phyloP scores from a whole-genome alignment of 345 rosid species.

The Reutealis trisperma region DNA sequence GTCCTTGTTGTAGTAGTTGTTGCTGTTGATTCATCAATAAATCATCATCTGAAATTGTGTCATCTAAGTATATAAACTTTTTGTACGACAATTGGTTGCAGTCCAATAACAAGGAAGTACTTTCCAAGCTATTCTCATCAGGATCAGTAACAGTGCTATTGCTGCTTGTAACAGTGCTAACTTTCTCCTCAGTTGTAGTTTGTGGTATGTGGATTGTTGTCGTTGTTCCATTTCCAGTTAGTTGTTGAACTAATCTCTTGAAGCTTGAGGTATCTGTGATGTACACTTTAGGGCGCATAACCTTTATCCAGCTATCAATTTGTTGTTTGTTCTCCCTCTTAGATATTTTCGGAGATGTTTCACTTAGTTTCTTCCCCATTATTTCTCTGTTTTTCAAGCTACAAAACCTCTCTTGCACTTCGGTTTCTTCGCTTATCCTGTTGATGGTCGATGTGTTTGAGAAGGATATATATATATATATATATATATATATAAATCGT shows the following conservation, averaged over 20 bases:
- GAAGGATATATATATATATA: background rate
- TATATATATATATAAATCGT: background rate
- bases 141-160: too few relatives aligned
- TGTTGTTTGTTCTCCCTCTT: slow-evolving; percentile 25
- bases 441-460: background rate
- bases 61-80: background rate
- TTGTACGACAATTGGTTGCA: too few relatives aligned
- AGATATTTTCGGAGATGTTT: slow-evolving; percentile 24
- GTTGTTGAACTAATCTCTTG: slow-evolving; percentile 50
- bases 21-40: background rate
- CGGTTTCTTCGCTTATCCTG: background rate
- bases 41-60: background rate
- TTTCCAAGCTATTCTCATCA: background rate
- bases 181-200: background rate
- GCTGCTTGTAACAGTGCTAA: background rate
- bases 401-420: background rate
- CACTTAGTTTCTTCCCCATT: slow-evolving; percentile 42
- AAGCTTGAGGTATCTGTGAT: slow-evolving; percentile 49
- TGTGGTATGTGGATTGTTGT: background rate
- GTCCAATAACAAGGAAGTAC: too few relatives aligned
- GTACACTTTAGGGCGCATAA: slow-evolving; percentile 46
- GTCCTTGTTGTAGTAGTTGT: too few relatives aligned
- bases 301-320: slow-evolving; percentile 26
- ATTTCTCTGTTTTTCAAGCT: background rate
- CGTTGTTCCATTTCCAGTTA: slow-evolving; percentile 37